A percentile compares a stretch with the other conserved stretches of the same genome.
These are phyloP conservation scores for Antitrichia curtipendula DNA, from an alignment of 225 moss, liverwort and hornwort species.

Conservation along the genomic window DNA sequence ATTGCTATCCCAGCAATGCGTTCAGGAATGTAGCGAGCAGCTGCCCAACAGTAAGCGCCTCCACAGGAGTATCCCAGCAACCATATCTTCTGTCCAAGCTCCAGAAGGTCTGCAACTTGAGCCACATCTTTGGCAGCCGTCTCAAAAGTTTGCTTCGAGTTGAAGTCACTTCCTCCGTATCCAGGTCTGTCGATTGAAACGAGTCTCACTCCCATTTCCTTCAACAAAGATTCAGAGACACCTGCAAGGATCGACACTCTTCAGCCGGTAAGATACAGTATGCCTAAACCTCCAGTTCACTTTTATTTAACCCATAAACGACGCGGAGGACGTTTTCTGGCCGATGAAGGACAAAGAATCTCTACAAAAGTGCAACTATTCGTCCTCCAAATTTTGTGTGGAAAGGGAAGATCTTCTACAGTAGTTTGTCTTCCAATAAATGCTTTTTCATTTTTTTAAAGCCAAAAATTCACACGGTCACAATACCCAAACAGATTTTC, in stretches of 20 bases:
- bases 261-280: not conserved
- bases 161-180: slow-evolving; percentile 35
- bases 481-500: no score
- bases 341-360: no score
- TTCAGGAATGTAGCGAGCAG: slow-evolving; percentile 48
- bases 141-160: slow-evolving; percentile 25
- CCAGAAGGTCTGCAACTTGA: slow-evolving; percentile 27
- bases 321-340: no score
- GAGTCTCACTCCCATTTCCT: slow-evolving; percentile 37
- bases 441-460: no score
- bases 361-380: no score
- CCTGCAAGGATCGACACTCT: slow-evolving; percentile 5
- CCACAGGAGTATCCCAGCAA: slow-evolving; percentile 53
- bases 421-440: no score
- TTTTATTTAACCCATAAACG: no score
- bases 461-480: no score
- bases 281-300: not conserved
- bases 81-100: slow-evolving; percentile 36
- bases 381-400: no score
- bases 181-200: slow-evolving; percentile 48
- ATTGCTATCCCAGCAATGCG: slow-evolving; percentile 51
- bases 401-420: no score
- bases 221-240: slow-evolving; percentile 27
- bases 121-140: slow-evolving; percentile 21
- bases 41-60: slow-evolving; percentile 52